Percentiles rank a stretch among this genome's conserved stretches.
phyloP scores from a whole-genome alignment of 1,284 basidiomycete genomes.

The Tilletia indica region DNA sequence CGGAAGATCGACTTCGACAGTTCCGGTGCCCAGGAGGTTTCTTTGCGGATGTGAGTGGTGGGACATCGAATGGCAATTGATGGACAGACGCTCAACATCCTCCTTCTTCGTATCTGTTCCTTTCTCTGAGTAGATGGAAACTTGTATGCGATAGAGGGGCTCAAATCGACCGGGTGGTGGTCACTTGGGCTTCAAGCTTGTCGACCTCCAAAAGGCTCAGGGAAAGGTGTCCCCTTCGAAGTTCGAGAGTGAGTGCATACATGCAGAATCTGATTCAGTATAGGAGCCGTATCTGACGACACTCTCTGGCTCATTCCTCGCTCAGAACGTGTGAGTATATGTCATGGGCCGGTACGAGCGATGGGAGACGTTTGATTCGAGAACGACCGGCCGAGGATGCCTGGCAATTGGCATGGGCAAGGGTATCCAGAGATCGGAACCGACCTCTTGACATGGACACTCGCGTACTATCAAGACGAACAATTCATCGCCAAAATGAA shows the following conservation, averaged over 20 bases:
- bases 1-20: constrained; percentile 1
- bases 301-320: not conserved
- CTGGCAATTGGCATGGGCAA: constrained; percentile 47
- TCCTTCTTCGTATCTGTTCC: too few relatives aligned
- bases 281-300: too few relatives aligned
- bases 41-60: constrained; percentile 16
- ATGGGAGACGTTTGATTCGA: constrained; percentile 1
- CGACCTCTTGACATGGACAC: constrained; percentile 45
- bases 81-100: not conserved
- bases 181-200: too few relatives aligned
- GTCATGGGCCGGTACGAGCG: constrained; percentile 19
- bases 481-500: constrained; percentile 31
- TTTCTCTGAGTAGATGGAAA: too few relatives aligned
- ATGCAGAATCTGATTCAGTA: too few relatives aligned
- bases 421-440: constrained; percentile 44
- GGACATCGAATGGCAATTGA: not conserved
- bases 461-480: constrained; percentile 49
- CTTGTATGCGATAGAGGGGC: too few relatives aligned
- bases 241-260: too few relatives aligned
- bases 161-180: too few relatives aligned
- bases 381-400: constrained; percentile 33
- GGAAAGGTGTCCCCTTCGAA: too few relatives aligned
- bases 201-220: too few relatives aligned
- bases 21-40: not conserved
- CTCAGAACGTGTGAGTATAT: constrained; percentile 21